phyloP scores from a whole-genome alignment of 371 early-diverging fungal species.

The Actinomucor elegans region DNA sequence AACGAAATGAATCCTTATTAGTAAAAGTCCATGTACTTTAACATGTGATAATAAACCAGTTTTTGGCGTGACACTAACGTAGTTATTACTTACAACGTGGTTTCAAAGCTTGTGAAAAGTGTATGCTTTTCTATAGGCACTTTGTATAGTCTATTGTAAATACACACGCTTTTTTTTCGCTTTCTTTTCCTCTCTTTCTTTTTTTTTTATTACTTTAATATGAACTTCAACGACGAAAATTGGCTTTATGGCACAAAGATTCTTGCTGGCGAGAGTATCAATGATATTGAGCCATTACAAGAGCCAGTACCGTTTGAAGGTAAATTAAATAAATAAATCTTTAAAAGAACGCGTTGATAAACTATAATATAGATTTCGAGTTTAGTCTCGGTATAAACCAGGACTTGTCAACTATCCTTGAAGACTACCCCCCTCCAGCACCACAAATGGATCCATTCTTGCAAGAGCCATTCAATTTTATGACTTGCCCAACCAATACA shows the following conservation, averaged over 20 bases:
- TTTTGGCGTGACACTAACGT: conserved; percentile 10
- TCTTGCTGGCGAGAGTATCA: too few species aligned
- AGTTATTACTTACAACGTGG: conserved; percentile 10
- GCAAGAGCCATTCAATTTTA: conserved; percentile 14
- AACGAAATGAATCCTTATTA: conserved; percentile 13
- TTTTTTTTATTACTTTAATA: conserved; percentile 4
- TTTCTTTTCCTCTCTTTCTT: conserved; percentile 5
- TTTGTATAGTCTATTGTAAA: too few species aligned
- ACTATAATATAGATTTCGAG: conserved; percentile 23
- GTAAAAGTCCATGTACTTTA: neutral
- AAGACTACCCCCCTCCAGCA: conserved; percentile 1
- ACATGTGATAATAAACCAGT: conserved; percentile 16
- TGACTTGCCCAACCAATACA: neutral
- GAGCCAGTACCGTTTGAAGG: conserved; percentile 39
- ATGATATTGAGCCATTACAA: conserved; percentile 10
- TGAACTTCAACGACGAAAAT: conserved; percentile 1
- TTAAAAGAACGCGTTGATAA: conserved; percentile 1
- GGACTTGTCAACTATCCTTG: conserved; percentile 2
- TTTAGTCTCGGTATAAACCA: conserved; percentile 27
- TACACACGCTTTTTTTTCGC: neutral
- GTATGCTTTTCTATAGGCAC: neutral
- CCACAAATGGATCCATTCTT: conserved; percentile 9
- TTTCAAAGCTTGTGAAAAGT: conserved; percentile 12
- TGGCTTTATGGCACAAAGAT: conserved; percentile 1
- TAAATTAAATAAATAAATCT: neutral